phyloP scores from a whole-genome alignment of 129 eudicot genomes.

The Helichrysum umbraculigerum region DNA sequence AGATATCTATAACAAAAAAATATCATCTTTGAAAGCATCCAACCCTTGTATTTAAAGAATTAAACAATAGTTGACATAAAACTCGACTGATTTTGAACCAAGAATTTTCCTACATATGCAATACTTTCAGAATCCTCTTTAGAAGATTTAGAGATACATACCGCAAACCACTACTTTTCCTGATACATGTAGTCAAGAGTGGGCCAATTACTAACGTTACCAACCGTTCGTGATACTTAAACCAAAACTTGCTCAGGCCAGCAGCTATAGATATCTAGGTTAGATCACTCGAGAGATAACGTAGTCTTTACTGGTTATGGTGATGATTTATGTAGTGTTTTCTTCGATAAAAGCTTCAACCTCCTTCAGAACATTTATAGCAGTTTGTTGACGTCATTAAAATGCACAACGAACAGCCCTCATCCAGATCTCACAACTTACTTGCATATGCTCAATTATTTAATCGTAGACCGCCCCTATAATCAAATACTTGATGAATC shows the following conservation, averaged over 20 bases:
- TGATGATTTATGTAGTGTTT: constrained; percentile 76
- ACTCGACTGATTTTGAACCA: too few species aligned
- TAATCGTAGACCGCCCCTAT: constrained; percentile 8
- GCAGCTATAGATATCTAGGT: constrained; percentile 71
- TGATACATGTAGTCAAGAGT: constrained; percentile 75
- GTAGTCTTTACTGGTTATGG: constrained; percentile 85
- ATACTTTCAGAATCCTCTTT: constrained; percentile 88
- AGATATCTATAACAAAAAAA: too few species aligned
- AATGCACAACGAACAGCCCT: background rate
- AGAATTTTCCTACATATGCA: constrained; percentile 67
- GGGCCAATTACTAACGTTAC: constrained; percentile 84
- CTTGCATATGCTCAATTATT: constrained; percentile 18
- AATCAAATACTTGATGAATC: background rate
- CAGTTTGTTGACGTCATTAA: constrained; percentile 61
- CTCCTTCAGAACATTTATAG: constrained; percentile 69
- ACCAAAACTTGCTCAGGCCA: constrained; percentile 78
- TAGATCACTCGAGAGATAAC: constrained; percentile 79
- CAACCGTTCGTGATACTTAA: constrained; percentile 83
- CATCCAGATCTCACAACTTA: background rate
- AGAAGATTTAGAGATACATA: constrained; percentile 72
- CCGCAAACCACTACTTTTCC: constrained; percentile 74
- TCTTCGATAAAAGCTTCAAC: constrained; percentile 61
- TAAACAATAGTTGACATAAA: too few species aligned
- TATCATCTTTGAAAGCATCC: too few species aligned
- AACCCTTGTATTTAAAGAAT: too few species aligned